Evolutionary conservation across 306 rosid species (phyloP).

Genomic region (Cucurbita moschata): DNA sequence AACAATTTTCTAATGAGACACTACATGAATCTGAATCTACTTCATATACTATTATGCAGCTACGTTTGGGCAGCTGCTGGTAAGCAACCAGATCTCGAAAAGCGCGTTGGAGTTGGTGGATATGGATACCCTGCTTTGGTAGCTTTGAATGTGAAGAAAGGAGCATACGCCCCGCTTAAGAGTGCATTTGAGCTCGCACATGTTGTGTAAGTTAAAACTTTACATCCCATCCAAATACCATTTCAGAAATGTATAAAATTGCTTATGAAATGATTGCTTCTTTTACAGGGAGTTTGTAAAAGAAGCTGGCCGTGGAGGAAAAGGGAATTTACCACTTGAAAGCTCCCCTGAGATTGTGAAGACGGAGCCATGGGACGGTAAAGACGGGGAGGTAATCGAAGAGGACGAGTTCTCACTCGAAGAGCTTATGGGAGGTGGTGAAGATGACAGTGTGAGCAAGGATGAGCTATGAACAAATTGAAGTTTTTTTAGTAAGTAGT

Average conservation of each 20-base stretch:
- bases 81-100: slow-evolving; percentile 82
- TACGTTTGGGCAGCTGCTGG: slow-evolving; percentile 90
- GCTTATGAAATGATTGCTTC: slow-evolving; percentile 9
- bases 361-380: slow-evolving; percentile 91
- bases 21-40: not conserved
- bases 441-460: slow-evolving; percentile 46
- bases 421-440: slow-evolving; percentile 92
- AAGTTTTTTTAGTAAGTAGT: not conserved
- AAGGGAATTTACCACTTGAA: slow-evolving; percentile 67
- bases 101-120: slow-evolving; percentile 89
- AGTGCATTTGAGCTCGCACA: slow-evolving; percentile 89
- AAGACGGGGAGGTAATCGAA: slow-evolving; percentile 79
- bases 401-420: slow-evolving; percentile 96
- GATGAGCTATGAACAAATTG: slow-evolving; percentile 38
- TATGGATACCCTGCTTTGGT: slow-evolving; percentile 98
- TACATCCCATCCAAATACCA: not conserved
- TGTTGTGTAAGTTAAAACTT: slow-evolving; percentile 39
- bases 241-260: not conserved
- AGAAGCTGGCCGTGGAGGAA: slow-evolving; percentile 90
- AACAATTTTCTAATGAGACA: not conserved
- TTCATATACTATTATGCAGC: slow-evolving; percentile 23
- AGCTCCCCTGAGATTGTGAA: slow-evolving; percentile 45
- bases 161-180: slow-evolving; percentile 88
- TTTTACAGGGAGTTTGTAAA: slow-evolving; percentile 57
- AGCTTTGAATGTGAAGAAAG: slow-evolving; percentile 76